Evolutionary conservation across 306 rosid genomes (phyloP).

Genomic region (Gynostemma pentaphyllum): DNA sequence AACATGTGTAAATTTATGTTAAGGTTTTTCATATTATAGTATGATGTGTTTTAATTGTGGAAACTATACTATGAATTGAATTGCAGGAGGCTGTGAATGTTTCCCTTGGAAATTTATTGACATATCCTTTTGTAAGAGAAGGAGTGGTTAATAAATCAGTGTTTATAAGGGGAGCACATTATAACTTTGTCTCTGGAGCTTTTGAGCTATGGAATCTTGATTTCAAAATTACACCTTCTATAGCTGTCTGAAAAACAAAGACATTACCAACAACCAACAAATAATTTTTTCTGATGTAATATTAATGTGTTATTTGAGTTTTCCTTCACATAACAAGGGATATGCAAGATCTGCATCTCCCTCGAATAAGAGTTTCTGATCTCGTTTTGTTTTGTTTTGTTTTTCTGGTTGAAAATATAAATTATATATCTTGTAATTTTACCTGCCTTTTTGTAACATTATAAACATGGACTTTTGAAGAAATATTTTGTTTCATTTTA

Average conservation of each 20-base stretch:
- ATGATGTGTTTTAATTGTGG: neutral
- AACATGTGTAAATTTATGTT: neutral
- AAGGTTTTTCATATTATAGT: too few species aligned
- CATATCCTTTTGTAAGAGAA: conserved; percentile 77
- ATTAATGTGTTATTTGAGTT: too few species aligned
- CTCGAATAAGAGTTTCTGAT: conserved; percentile 1
- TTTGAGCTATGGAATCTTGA: conserved; percentile 84
- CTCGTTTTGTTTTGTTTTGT: neutral
- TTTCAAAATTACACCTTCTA: conserved; percentile 32
- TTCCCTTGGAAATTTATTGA: conserved; percentile 70
- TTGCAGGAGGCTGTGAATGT: conserved; percentile 94
- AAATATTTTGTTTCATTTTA: neutral
- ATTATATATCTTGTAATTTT: neutral
- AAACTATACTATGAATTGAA: neutral
- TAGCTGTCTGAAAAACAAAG: conserved; percentile 13
- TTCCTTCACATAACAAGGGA: neutral
- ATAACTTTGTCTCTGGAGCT: conserved; percentile 57
- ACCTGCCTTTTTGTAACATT: neutral
- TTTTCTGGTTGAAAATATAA: neutral
- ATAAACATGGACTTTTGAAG: neutral
- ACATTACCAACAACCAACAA: too few species aligned
- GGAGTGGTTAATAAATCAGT: conserved; percentile 37
- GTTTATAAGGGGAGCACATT: conserved; percentile 72
- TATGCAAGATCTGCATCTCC: neutral
- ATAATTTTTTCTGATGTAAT: neutral